Base-by-base conservation (phyloP, 2,329 filamentous ascomycete species). In the Sporothrix euskadiensis region DNA sequence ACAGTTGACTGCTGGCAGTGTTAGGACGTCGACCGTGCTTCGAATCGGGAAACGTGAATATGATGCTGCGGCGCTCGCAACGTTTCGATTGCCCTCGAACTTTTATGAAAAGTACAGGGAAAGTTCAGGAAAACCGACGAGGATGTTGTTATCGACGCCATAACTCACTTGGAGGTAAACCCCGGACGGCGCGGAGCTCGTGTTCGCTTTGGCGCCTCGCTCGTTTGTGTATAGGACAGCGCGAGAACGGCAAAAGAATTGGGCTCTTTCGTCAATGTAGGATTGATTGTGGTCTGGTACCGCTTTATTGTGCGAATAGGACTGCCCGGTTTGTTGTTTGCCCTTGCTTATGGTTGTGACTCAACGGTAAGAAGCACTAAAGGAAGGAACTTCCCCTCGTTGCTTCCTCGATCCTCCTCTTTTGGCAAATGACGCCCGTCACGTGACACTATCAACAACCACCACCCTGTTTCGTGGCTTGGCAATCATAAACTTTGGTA, bases 291-390 rank as follows among this genome's bases (percentile, higher is more conserved):
- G 6, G 16, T 35, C 10, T 19, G 9, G 30, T 5, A 8, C 22
- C 16, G 52, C 26, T 9, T 26, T n/a, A 9, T 26, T 44, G 59
- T 41, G 22, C 35, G 59, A 65, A 65, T 44, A 35, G 59, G n/a
- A 65, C 35, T 44, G 19, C 39, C 59, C 59, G 59, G 59, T 26
- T 19, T 10, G 35, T 44, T 65, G 35, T 44, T 65, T 35, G 4
- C 22, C 35, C 59, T 65, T 65, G 59, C 59, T 65, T 65, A 65
- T 44, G 59, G 19, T 10, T 41, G 35, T 65, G 59, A 65, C 16
- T 65, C 59, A 65, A 65, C 35, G 7, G 19, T 14, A 59, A 41
- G 35, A 44, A 0, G 35, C 39, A 56, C 22, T n/a, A 30, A 14
- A 30, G 59, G 59, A 65, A 65, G 59, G 59, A 26, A 10, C 59